A percentile compares a stretch with the other conserved stretches of the same genome.
phyloP scores from a whole-genome alignment of 495 filamentous ascomycete genomes.

The Diplogelasinospora grovesii region DNA sequence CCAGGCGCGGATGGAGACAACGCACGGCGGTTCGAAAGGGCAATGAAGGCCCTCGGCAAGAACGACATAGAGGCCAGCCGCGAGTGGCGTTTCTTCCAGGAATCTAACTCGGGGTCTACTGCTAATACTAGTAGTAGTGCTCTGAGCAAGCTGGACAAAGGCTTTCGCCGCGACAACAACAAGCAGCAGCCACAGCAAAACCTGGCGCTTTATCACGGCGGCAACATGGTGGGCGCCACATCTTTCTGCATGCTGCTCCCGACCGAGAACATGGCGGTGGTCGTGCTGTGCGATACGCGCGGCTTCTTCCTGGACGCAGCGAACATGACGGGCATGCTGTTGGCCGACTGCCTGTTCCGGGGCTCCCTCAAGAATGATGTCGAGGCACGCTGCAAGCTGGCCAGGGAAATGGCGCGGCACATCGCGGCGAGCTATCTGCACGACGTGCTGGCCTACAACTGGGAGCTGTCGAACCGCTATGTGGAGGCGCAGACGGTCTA shows the following conservation, averaged over 20 bases:
- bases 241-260: slow-evolving; percentile 13
- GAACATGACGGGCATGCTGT: slow-evolving; percentile 11
- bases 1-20: slow-evolving; percentile 18
- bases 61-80: not conserved
- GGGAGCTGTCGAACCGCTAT: not conserved
- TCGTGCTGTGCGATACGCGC: slow-evolving; percentile 16
- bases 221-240: slow-evolving; percentile 20
- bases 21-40: slow-evolving; percentile 1
- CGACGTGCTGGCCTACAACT: not conserved
- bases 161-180: not conserved
- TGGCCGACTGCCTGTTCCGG: slow-evolving; percentile 6
- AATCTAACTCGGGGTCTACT: too few species aligned
- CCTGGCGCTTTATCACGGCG: slow-evolving; percentile 17
- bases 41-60: not conserved
- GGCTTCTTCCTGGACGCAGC: slow-evolving; percentile 14
- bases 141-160: too few species aligned
- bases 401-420: not conserved
- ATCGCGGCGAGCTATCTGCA: slow-evolving; percentile 3
- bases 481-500: not conserved
- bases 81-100: slow-evolving; percentile 4
- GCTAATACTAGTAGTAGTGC: too few species aligned
- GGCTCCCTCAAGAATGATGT: too few species aligned
- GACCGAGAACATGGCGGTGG: slow-evolving; percentile 6
- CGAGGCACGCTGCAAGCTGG: not conserved
- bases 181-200: not conserved